phyloP scores from a whole-genome alignment of 805 yeast genomes.

The Kazachstania viticola region DNA sequence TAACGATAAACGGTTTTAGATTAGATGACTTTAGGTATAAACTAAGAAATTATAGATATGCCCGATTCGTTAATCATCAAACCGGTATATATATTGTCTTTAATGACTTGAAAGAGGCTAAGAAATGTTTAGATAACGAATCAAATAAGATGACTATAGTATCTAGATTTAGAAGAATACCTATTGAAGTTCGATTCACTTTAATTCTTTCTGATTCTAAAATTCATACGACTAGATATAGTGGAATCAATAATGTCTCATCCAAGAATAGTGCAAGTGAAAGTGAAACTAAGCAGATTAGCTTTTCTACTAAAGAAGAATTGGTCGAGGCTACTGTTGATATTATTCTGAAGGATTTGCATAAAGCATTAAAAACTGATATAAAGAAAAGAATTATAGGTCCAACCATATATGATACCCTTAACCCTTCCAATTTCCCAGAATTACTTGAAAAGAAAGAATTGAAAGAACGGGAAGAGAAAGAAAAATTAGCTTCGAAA shows the following conservation, averaged over 20 bases:
- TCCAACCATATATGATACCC: conserved; percentile 49
- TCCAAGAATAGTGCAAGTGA: neutral
- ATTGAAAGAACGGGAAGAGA: conserved; percentile 18
- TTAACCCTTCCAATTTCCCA: conserved; percentile 51
- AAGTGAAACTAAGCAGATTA: conserved; percentile 1
- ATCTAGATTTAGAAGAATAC: conserved; percentile 13
- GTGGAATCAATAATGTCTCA: conserved; percentile 1
- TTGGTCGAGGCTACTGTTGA: conserved; percentile 49
- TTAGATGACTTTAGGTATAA: conserved; percentile 51
- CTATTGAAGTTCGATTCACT: conserved; percentile 16
- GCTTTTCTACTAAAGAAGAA: conserved; percentile 19
- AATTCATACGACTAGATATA: conserved; percentile 2
- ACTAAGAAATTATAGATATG: conserved; percentile 52
- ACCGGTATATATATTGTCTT: conserved; percentile 67
- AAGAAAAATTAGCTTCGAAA: conserved; percentile 3
- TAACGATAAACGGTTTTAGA: conserved; percentile 38
- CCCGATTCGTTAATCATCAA: conserved; percentile 47
- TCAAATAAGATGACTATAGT: conserved; percentile 15
- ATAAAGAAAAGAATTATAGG: conserved; percentile 63
- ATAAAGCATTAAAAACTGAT: conserved; percentile 53
- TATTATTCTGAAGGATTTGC: conserved; percentile 51
- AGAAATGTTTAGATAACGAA: conserved; percentile 15
- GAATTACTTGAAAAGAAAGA: conserved; percentile 30
- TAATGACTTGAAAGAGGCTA: conserved; percentile 29
- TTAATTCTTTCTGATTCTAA: conserved; percentile 8